A percentile compares a stretch with the other conserved stretches of the same genome.
Evolutionary conservation across 371 early-diverging fungal species (phyloP).

Genomic region (Mucor racemosus): DNA sequence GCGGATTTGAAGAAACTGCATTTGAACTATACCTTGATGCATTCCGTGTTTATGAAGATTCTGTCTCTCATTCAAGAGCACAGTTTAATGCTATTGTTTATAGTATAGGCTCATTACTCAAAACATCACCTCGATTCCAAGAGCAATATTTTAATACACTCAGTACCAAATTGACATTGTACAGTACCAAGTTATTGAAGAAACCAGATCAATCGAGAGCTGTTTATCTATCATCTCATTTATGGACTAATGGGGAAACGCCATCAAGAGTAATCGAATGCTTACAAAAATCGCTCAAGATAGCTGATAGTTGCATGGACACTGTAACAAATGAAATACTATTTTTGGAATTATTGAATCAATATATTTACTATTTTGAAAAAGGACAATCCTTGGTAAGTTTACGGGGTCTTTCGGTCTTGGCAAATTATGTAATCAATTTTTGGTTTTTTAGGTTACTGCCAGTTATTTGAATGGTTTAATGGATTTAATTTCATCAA

Average conservation of each 20-base stretch:
- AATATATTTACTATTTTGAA: slow-evolving; percentile 90
- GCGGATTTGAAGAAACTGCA: slow-evolving; percentile 83
- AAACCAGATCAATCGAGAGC: slow-evolving; percentile 93
- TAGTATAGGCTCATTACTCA: slow-evolving; percentile 76
- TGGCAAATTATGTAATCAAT: background rate
- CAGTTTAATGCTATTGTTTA: slow-evolving; percentile 86
- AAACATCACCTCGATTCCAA: background rate
- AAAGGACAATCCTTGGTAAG: slow-evolving; percentile 74
- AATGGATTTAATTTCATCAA: slow-evolving; percentile 86
- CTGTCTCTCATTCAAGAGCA: slow-evolving; percentile 84
- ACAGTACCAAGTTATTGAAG: slow-evolving; percentile 84
- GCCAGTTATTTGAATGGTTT: slow-evolving; percentile 87
- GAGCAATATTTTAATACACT: slow-evolving; percentile 83
- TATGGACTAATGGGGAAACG: slow-evolving; percentile 61
- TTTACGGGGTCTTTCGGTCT: background rate
- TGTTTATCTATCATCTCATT: slow-evolving; percentile 78
- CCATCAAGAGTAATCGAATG: slow-evolving; percentile 74
- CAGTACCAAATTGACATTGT: slow-evolving; percentile 84
- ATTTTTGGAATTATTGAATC: slow-evolving; percentile 92
- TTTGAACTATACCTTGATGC: slow-evolving; percentile 96
- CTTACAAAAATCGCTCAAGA: slow-evolving; percentile 89
- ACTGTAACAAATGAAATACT: slow-evolving; percentile 81
- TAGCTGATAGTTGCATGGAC: slow-evolving; percentile 95
- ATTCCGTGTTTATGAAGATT: slow-evolving; percentile 91
- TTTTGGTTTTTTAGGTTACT: slow-evolving; percentile 55